Evolutionary conservation across 768 basidiomycete species (phyloP).

Genomic region (Cystobasidium ongulense): DNA sequence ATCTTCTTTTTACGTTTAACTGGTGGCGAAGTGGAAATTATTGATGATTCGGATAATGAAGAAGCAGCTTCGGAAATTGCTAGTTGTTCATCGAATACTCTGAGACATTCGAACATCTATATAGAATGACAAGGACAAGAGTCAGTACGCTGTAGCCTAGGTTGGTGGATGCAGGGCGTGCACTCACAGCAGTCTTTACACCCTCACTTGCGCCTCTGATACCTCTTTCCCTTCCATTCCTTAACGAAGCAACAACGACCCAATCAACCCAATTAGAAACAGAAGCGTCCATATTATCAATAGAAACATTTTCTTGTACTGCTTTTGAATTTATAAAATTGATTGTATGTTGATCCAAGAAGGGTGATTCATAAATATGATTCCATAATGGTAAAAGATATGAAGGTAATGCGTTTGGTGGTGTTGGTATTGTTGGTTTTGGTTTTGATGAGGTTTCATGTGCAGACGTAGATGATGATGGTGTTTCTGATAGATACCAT

Average conservation of each 20-base stretch:
- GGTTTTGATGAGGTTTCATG: background rate
- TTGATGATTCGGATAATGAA: background rate
- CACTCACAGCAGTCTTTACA: slow-evolving; percentile 34
- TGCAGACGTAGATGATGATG: background rate
- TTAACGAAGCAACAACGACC: slow-evolving; percentile 35
- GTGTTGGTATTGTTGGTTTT: slow-evolving; percentile 9
- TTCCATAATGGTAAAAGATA: slow-evolving; percentile 35
- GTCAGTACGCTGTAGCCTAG: no score
- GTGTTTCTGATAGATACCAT: slow-evolving; percentile 19
- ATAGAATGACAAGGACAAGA: no score
- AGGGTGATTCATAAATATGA: slow-evolving; percentile 37
- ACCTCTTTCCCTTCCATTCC: slow-evolving; percentile 36
- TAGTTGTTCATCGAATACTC: background rate
- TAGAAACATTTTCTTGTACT: slow-evolving; percentile 19
- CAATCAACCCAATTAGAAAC: slow-evolving; percentile 38
- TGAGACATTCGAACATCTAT: background rate
- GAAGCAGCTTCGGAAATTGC: slow-evolving; percentile 3
- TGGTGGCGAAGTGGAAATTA: slow-evolving; percentile 29
- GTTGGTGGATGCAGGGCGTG: no score
- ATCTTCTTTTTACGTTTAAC: slow-evolving; percentile 27
- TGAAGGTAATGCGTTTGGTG: slow-evolving; percentile 31
- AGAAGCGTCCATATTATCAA: slow-evolving; percentile 11
- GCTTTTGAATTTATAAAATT: slow-evolving; percentile 39
- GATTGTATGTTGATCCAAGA: slow-evolving; percentile 35
- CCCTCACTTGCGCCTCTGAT: slow-evolving; percentile 37